These are phyloP conservation scores for Trapa incisa DNA, from an alignment of 345 rosid genomes.

Conservation along the genomic window DNA sequence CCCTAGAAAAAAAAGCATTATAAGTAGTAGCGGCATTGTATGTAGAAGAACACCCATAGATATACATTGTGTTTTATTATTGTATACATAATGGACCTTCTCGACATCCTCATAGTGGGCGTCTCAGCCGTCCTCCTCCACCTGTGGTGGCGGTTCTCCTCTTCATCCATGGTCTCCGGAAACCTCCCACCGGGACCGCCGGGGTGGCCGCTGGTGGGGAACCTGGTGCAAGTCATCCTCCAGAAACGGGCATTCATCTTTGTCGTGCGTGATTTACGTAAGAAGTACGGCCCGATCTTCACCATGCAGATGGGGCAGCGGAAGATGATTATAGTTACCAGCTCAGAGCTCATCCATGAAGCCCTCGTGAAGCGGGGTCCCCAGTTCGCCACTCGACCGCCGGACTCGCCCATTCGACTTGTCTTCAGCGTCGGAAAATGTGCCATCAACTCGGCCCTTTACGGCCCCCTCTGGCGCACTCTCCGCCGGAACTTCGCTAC, in stretches of 20 bases:
- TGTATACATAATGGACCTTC: slow-evolving; percentile 27
- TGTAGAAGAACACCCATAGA: too few relatives aligned
- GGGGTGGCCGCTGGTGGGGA: slow-evolving; percentile 86
- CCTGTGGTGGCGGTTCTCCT: slow-evolving; percentile 45
- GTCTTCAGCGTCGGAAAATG: slow-evolving; percentile 84
- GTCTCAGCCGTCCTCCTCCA: slow-evolving; percentile 28
- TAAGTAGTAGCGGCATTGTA: too few relatives aligned
- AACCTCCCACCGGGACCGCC: slow-evolving; percentile 79
- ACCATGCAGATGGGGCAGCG: slow-evolving; percentile 96
- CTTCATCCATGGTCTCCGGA: slow-evolving; percentile 7
- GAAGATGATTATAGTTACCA: slow-evolving; percentile 64
- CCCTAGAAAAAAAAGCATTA: too few relatives aligned
- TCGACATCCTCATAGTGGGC: slow-evolving; percentile 37
- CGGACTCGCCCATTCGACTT: slow-evolving; percentile 73
- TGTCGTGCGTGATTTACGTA: slow-evolving; percentile 49
- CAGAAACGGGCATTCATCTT: slow-evolving; percentile 72
- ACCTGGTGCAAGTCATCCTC: slow-evolving; percentile 58
- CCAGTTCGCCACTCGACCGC: slow-evolving; percentile 59
- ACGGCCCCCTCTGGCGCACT: slow-evolving; percentile 73
- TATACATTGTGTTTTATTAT: too few relatives aligned
- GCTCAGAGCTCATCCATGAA: slow-evolving; percentile 75
- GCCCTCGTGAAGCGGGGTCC: slow-evolving; percentile 68
- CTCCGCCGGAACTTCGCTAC: slow-evolving; percentile 73
- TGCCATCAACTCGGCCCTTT: slow-evolving; percentile 80
- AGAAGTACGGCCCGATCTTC: slow-evolving; percentile 75